Conservation (phyloP, 2,329 filamentous ascomycete genomes). For the Rugonectria rugulosa region DNA sequence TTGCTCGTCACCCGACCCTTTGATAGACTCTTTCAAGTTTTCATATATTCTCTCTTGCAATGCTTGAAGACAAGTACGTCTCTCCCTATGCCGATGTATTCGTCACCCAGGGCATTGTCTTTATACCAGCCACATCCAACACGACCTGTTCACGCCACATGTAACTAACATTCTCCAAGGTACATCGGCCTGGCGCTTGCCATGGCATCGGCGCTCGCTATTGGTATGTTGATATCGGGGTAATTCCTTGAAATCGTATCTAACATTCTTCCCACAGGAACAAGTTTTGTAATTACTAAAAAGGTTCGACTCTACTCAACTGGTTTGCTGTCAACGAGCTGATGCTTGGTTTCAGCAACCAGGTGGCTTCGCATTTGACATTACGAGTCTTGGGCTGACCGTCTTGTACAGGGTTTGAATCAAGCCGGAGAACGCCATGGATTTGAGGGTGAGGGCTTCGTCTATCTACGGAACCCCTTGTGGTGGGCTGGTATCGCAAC, state of each 20-base stretch:
- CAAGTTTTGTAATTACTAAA: constrained; percentile 99
- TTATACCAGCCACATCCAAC: constrained; percentile 10
- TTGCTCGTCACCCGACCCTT: neutral
- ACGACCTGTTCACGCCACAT: neutral
- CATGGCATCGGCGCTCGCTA: constrained; percentile 77
- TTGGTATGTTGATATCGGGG: constrained; percentile 62
- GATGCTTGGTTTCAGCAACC: neutral
- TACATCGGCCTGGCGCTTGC: constrained; percentile 80
- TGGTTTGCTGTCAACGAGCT: neutral
- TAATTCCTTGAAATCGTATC: constrained; percentile 9
- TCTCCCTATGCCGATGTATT: constrained; percentile 5
- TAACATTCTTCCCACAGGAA: constrained; percentile 62
- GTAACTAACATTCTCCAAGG: constrained; percentile 53
- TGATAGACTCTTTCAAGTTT: constrained; percentile 28
- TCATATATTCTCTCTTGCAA: constrained; percentile 33
- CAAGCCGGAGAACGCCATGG: constrained; percentile 91
- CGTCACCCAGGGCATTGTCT: neutral
- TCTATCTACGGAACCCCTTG: constrained; percentile 91
- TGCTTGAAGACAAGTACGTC: constrained; percentile 52
- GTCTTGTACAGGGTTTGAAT: constrained; percentile 75
- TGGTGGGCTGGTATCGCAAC: constrained; percentile 97
- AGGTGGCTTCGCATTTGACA: too few species aligned
- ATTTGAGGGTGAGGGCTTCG: constrained; percentile 95
- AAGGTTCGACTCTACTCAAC: constrained; percentile 67
- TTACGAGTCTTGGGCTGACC: constrained; percentile 24